Evolutionary conservation across 345 rosid genomes (phyloP), one percentile per base, ranked within the genome.

Genomic region (Conringia planisiliqua): DNA sequence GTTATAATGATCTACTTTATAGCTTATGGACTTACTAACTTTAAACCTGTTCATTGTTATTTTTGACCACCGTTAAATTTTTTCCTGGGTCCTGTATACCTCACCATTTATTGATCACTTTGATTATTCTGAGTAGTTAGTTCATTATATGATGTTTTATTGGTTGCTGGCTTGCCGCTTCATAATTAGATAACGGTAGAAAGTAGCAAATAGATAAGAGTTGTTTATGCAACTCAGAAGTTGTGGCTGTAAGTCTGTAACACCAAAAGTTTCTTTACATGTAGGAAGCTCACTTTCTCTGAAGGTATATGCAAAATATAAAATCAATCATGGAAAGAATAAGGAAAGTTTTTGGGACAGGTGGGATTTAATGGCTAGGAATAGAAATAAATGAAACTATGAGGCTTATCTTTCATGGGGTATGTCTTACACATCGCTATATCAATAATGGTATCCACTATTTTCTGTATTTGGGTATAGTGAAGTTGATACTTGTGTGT

Each of bases 401-500:
- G 35, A 32, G 35, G 35, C 35, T 32, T 32, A 32, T 32, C 7
- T 7, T 32, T 32, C 8, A 32, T 32, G 35, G 35, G 35, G 35
- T 6, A 32, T 32, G 10, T 40, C 17, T 18, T 29, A 68, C 29
- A 27, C 50, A 35, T 50, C 46, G 33, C 42, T 60, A 13, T 42
- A 51, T 20, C 52, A 67, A 29, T 51, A 68, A 60, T 68, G 55
- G 16, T 59, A 40, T 69, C 42, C 70, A 62, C 62, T 68, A 69
- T 33, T 76, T 46, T 44, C 36, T 69, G 50, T 44, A 44, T 22
- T n/a, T 55, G 47, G 44, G 78, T 66, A 56, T 66, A 46, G 59
- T 42, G 72, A 66, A 74, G 60, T 30, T 66, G 72, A 74, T 74
- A 65, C 42, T 44, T 74, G 40, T 60, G n/a, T n/a, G n/a, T n/a